Conservation (phyloP, 495 filamentous ascomycete genomes). For the Penicillium antarcticum region DNA sequence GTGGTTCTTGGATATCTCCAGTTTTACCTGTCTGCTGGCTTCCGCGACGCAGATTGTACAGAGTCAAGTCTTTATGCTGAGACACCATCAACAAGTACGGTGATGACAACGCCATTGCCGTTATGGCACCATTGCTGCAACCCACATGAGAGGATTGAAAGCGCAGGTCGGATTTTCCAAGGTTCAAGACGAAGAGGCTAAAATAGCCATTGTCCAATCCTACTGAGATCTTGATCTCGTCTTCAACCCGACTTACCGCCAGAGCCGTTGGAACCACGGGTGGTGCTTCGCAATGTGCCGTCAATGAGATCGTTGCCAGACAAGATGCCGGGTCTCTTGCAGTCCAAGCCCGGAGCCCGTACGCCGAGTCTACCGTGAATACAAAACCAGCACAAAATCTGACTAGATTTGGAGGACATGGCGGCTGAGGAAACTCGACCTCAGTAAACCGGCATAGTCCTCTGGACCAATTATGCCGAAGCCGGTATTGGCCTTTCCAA, state of each 20-base stretch:
- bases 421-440: slow-evolving; percentile 59
- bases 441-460: slow-evolving; percentile 80
- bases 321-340: slow-evolving; percentile 51
- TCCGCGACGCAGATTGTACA: slow-evolving; percentile 59
- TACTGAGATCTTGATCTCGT: slow-evolving; percentile 48
- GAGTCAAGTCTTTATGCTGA: slow-evolving; percentile 62
- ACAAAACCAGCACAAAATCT: slow-evolving; percentile 72
- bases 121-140: slow-evolving; percentile 61
- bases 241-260: slow-evolving; percentile 46
- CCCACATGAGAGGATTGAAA: slow-evolving; percentile 52
- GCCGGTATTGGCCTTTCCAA: slow-evolving; percentile 90
- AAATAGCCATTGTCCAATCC: slow-evolving; percentile 80
- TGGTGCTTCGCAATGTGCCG: not conserved
- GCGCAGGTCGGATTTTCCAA: slow-evolving; percentile 36
- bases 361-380: slow-evolving; percentile 67
- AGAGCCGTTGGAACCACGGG: slow-evolving; percentile 61
- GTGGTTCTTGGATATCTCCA: slow-evolving; percentile 34
- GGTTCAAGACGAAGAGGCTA: slow-evolving; percentile 60
- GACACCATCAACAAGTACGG: slow-evolving; percentile 81
- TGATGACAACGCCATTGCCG: slow-evolving; percentile 67
- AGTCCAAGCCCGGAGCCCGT: slow-evolving; percentile 76
- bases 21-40: not conserved
- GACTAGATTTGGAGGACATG: slow-evolving; percentile 59
- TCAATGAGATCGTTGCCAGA: slow-evolving; percentile 25
- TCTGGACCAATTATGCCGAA: slow-evolving; percentile 87